These are phyloP conservation scores for Arxiozyma bovina DNA, from an alignment of 1,139 yeast genomes.

Conservation along the genomic window DNA sequence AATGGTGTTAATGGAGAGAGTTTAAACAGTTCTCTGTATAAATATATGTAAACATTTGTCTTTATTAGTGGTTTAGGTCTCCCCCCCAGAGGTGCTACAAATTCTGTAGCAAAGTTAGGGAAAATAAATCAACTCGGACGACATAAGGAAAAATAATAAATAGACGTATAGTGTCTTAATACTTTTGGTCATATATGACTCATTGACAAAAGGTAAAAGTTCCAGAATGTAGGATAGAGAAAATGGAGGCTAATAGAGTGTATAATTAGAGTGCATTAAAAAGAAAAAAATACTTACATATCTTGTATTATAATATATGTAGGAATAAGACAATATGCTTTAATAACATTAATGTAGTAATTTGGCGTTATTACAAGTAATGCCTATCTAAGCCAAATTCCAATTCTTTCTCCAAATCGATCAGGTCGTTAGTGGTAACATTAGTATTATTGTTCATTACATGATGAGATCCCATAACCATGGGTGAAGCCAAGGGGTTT, in stretches of 20 bases:
- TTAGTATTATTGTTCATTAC: not conserved
- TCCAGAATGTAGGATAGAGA: not conserved
- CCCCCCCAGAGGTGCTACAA: not conserved
- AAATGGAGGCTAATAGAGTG: not conserved
- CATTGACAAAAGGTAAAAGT: not conserved
- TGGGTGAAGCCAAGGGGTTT: conserved; percentile 25
- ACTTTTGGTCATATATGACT: not conserved
- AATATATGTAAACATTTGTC: not conserved
- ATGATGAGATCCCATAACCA: conserved; percentile 11
- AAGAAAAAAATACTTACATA: too few species aligned
- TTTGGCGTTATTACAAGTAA: conserved; percentile 12
- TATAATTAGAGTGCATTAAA: not conserved
- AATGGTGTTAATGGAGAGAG: not conserved
- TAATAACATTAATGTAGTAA: not conserved
- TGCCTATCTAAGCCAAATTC: conserved; percentile 50
- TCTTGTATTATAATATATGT: not conserved
- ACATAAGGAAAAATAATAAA: not conserved
- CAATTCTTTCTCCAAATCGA: conserved; percentile 48
- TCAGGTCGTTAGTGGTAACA: conserved; percentile 22
- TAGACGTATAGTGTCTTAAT: too few species aligned
- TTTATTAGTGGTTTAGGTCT: not conserved
- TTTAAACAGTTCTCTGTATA: not conserved
- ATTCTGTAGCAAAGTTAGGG: not conserved
- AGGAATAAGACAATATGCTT: too few species aligned
- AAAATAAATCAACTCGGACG: not conserved